These are phyloP conservation scores for Allantophomopsis lycopodina DNA, from an alignment of 2,329 filamentous ascomycete genomes.

Conservation along the genomic window DNA sequence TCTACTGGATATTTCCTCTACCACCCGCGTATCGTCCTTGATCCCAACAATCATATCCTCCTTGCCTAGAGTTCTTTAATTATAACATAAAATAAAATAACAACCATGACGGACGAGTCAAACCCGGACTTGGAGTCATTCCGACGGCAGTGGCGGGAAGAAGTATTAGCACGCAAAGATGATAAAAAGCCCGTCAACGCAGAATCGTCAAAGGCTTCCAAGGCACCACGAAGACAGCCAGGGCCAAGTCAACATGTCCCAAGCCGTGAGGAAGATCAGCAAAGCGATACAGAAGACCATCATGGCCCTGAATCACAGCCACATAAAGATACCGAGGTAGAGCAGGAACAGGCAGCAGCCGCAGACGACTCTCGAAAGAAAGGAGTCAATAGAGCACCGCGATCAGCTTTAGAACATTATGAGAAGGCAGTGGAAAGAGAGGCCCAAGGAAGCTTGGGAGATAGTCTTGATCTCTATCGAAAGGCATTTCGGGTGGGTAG, in stretches of 20 bases:
- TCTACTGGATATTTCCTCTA: too few relatives aligned
- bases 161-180: conserved; percentile 24
- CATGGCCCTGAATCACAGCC: background rate
- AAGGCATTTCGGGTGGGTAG: conserved; percentile 70
- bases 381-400: conserved; percentile 32
- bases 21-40: too few relatives aligned
- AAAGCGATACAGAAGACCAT: conserved; percentile 5
- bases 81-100: background rate
- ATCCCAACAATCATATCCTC: too few relatives aligned
- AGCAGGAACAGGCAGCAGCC: background rate
- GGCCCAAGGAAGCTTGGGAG: conserved; percentile 69
- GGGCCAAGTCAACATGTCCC: conserved; percentile 3
- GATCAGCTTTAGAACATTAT: conserved; percentile 80
- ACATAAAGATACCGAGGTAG: conserved; percentile 5
- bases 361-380: conserved; percentile 4
- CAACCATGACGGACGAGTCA: conserved; percentile 25
- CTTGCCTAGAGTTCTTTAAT: too few relatives aligned
- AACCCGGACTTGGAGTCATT: conserved; percentile 74
- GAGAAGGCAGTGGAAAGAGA: conserved; percentile 87
- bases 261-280: too few relatives aligned
- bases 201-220: conserved; percentile 6
- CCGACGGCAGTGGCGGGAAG: conserved; percentile 73
- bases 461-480: conserved; percentile 78
- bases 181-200: conserved; percentile 7
- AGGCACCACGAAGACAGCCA: conserved; percentile 8